Base-by-base conservation (phyloP, 768 basidiomycete species). In the Hydnum rufescens region DNA sequence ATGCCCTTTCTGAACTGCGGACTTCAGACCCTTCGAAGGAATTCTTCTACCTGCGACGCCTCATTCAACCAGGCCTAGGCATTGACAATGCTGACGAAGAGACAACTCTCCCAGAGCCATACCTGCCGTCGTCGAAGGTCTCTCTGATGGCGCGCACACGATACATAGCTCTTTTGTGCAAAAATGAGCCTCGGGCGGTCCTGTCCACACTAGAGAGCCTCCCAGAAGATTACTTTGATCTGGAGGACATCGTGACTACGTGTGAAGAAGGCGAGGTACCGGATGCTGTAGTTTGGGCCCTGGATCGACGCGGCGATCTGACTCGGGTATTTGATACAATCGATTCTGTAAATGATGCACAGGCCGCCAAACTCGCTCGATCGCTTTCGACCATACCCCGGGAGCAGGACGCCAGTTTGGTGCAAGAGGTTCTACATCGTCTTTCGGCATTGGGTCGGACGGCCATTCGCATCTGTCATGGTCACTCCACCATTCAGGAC, bases 231-330 rank as follows among this genome's bases (percentile, higher is more conserved):
- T 66, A 65, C 51, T 63, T 87, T 47, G 77, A 83, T 52, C 74
- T 77, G 66, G 56, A 65, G 2, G 66, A 72, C 22, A 67, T 80
- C 25, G 66, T 77, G 16, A 66, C 67, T 3, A 73, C 75, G 5
- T 92, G 87, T 63, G 82, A 90, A 64, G 63, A 70, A 2, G 69
- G 71, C 19, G 69, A 70, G 39, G 78, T 77, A 16, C 82, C 73
- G 57, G 78, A 86, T 48, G 86, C 84, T 5, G 78, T 82, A 23
- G 66, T 96, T 3, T 96, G 92, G 92, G 71, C 78, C 2, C 65
- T 78, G 44, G 72, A 88, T 58, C 71, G 72, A 59, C 70, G 68
- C 42, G 82, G 81, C 2, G 67, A 77, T 47, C 74, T 81, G 5
- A 68, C 66, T 50, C 71, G 70, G 19, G 84, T 90, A 8, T 70